Conservation (phyloP, 495 filamentous ascomycete species). For the Aspergillus campestris region DNA sequence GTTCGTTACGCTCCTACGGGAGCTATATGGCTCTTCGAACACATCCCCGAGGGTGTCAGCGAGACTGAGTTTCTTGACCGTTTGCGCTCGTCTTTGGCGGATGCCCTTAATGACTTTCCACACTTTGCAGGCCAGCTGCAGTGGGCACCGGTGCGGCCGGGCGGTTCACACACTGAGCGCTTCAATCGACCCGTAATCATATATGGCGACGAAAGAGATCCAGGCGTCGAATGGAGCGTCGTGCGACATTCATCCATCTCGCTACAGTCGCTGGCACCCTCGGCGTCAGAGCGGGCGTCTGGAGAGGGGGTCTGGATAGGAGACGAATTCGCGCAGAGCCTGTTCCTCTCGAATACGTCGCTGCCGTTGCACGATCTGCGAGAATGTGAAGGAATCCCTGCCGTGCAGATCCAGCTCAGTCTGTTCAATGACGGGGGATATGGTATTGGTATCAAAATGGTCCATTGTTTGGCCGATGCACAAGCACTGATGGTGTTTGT, state of each 20-base stretch:
- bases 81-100: conserved; percentile 22
- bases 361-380: conserved; percentile 2
- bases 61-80: conserved; percentile 10
- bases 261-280: neutral
- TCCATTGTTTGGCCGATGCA: conserved; percentile 2
- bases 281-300: neutral
- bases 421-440: conserved; percentile 7
- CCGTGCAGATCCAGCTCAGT: conserved; percentile 3
- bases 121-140: conserved; percentile 30
- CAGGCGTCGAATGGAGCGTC: conserved; percentile 15
- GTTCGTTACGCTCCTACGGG: conserved; percentile 22
- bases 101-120: conserved; percentile 26
- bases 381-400: neutral
- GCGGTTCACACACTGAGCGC: conserved; percentile 5
- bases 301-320: neutral
- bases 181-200: conserved; percentile 13
- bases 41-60: conserved; percentile 4
- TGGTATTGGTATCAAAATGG: conserved; percentile 1
- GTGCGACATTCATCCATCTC: neutral
- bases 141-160: conserved; percentile 2
- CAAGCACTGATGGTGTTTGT: conserved; percentile 4
- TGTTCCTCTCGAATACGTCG: neutral
- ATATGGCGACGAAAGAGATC: conserved; percentile 15
- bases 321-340: neutral
- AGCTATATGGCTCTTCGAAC: conserved; percentile 31